Base-by-base conservation (phyloP, 768 basidiomycete genomes). In the Trametes coccinea region DNA sequence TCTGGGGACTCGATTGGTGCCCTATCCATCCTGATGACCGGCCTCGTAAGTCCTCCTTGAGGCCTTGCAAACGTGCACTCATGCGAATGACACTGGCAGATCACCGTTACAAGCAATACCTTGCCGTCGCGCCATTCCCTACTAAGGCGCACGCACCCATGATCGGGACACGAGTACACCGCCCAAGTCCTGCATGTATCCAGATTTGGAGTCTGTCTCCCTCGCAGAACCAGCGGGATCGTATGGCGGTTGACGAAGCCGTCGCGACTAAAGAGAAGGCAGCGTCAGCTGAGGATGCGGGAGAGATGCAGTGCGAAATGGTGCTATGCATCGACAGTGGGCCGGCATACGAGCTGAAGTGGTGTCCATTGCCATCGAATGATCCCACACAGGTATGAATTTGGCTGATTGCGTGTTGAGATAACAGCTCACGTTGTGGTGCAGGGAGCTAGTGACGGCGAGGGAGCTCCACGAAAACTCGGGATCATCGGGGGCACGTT, bases 1-100 rank as follows among this genome's bases (percentile, higher is more conserved):
- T 92, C n/a, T 93, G 90, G 87, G 92, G 87, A 2, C 69, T 96
- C 39, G 93, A 95, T 65, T 98, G 95, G 95, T 95, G 94, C 72
- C 96, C 97, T 3, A 84, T 88, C 27, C 81, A 89, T 62, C 73
- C 78, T 22, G 76, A 80, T 39, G 85, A 87, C 51, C 79, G 85
- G 41, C 63, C 75, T 50, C 70, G 90, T 90, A 67, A 66, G 80
- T 70, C 41, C 10, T n/a, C 2, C 4, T n/a, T 16, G 41, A 16
- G 8, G 4, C 41, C 9, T 43, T 8, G 41, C 41, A 9, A 16
- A 43, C 5, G 7, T 30, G 49, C 30, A 7, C 16, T 17, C 22
- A 22, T 22, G 22, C 22, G 22, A 22, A 22, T 22, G 22, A 22
- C 4, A 43, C 17, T 40, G 39, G 3, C 59, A 91, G 89, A 74